These are phyloP conservation scores for Neofusicoccum umdonicola DNA, from an alignment of 2,329 filamentous ascomycete species.

Conservation along the genomic window DNA sequence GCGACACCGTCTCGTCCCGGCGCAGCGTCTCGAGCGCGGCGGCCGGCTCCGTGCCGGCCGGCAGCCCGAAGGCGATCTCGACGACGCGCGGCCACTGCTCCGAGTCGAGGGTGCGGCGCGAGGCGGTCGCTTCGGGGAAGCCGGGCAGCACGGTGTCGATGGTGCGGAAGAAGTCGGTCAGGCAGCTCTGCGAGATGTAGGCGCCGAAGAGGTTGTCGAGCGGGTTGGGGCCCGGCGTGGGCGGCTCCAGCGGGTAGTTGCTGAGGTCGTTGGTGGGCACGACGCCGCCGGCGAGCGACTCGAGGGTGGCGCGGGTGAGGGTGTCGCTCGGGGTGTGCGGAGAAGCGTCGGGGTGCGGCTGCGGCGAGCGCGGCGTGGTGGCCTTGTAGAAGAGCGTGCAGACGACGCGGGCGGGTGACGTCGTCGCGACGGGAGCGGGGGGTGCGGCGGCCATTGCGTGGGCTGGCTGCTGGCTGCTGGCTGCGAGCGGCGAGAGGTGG, in stretches of 20 bases:
- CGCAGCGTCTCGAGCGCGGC: slow-evolving; percentile 64
- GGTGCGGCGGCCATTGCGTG: neutral
- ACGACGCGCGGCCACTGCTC: slow-evolving; percentile 61
- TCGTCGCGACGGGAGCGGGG: neutral
- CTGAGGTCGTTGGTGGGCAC: slow-evolving; percentile 52
- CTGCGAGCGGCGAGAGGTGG: neutral
- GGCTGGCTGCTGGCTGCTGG: neutral
- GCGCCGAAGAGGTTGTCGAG: slow-evolving; percentile 55
- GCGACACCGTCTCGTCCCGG: slow-evolving; percentile 74
- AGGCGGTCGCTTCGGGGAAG: slow-evolving; percentile 48
- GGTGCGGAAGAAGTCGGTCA: slow-evolving; percentile 56
- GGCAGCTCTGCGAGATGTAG: slow-evolving; percentile 54
- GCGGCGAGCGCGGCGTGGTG: slow-evolving; percentile 30
- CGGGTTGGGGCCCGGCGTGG: slow-evolving; percentile 53
- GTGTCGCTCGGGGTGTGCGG: slow-evolving; percentile 32
- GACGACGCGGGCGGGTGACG: slow-evolving; percentile 26
- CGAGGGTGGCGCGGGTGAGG: slow-evolving; percentile 32
- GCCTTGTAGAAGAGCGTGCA: slow-evolving; percentile 39
- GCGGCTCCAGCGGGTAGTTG: slow-evolving; percentile 55
- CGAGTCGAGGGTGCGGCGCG: slow-evolving; percentile 56
- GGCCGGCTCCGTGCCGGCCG: slow-evolving; percentile 39
- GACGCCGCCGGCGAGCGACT: slow-evolving; percentile 43
- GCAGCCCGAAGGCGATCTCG: slow-evolving; percentile 63
- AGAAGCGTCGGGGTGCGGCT: slow-evolving; percentile 46
- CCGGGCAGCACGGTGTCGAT: slow-evolving; percentile 50